These are phyloP conservation scores for Cupressus sempervirens DNA, from an alignment of 75 land plant genomes.

Conservation along the genomic window DNA sequence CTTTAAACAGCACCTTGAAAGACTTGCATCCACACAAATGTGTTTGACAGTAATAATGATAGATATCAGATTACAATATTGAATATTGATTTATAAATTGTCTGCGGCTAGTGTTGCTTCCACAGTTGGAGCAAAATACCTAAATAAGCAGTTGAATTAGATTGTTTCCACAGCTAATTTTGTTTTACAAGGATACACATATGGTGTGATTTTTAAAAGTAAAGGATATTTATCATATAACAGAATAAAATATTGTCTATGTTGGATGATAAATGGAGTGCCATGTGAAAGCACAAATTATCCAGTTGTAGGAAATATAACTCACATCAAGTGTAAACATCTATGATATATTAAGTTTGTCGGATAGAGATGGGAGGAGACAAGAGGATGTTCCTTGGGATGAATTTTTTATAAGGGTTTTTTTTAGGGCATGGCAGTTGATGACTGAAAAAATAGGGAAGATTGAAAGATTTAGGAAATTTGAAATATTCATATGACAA, in stretches of 20 bases:
- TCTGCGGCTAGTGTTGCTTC: background rate
- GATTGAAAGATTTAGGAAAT: no score
- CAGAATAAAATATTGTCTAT: background rate
- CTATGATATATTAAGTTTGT: no score
- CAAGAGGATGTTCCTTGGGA: no score
- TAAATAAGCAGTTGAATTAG: background rate
- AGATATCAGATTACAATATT: no score
- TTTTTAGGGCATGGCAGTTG: no score
- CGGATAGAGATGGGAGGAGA: no score
- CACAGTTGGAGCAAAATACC: background rate
- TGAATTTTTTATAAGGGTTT: no score
- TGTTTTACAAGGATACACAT: background rate
- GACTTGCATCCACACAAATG: background rate
- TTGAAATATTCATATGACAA: no score
- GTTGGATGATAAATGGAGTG: background rate
- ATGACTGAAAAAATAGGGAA: no score
- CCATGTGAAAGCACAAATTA: no score
- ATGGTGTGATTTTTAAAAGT: background rate
- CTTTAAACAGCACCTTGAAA: background rate
- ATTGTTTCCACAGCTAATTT: background rate
- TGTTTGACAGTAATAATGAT: background rate
- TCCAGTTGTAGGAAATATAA: background rate
- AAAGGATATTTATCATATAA: background rate
- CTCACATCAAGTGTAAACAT: background rate
- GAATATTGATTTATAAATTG: background rate